Evolutionary conservation across 2,329 filamentous ascomycete species (phyloP).

Genomic region (Exophiala bonariae): DNA sequence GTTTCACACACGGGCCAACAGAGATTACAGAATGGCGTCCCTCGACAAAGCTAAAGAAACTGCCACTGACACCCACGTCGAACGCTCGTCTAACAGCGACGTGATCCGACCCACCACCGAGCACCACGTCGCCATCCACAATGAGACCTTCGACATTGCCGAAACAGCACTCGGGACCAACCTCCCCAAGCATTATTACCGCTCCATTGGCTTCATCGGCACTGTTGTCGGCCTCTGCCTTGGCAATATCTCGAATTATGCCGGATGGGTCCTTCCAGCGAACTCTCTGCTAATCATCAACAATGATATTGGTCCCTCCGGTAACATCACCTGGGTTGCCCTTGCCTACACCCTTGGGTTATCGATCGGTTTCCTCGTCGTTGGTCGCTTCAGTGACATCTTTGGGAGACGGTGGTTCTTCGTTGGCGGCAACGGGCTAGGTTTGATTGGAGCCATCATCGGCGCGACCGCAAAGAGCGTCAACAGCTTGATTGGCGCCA

Average conservation of each 20-base stretch:
- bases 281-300: conserved; percentile 32
- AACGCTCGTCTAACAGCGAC: no score
- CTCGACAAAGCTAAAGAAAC: no score
- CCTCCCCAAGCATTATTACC: conserved; percentile 17
- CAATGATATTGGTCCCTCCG: conserved; percentile 30
- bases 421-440: conserved; percentile 32
- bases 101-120: not conserved
- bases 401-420: conserved; percentile 37
- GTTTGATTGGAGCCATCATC: conserved; percentile 39
- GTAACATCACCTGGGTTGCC: conserved; percentile 31
- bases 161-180: not conserved
- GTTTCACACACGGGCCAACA: no score
- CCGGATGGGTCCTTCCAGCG: conserved; percentile 28
- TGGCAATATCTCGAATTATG: conserved; percentile 26
- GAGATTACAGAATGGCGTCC: no score
- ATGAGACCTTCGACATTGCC: conserved; percentile 1
- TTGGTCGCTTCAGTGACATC: conserved; percentile 36
- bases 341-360: conserved; percentile 30
- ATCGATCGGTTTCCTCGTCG: conserved; percentile 31
- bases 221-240: conserved; percentile 23
- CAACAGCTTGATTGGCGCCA: conserved; percentile 38
- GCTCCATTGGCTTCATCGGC: conserved; percentile 24
- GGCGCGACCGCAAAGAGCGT: conserved; percentile 37
- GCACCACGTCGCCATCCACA: not conserved
- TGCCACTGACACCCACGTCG: no score